phyloP scores from a whole-genome alignment of 352 stramenopile species.

The Elongisporangium senticosum region DNA sequence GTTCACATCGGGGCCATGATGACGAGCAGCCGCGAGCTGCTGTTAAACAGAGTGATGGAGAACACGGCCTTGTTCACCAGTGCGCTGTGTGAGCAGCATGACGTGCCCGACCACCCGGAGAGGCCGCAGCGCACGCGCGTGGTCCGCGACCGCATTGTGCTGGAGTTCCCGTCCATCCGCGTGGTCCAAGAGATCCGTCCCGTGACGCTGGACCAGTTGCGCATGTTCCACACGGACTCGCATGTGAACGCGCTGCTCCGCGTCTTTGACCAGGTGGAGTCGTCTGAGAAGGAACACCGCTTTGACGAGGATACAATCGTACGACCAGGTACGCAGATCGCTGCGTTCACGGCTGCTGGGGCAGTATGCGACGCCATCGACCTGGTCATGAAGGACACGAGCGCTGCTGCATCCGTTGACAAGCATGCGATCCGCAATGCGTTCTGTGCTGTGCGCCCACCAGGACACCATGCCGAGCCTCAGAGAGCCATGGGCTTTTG shows the following conservation, averaged over 20 bases:
- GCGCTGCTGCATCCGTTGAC: neutral
- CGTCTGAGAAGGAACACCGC: slow-evolving; percentile 1
- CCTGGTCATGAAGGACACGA: slow-evolving; percentile 23
- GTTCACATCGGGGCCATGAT: neutral
- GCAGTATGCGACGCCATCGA: slow-evolving; percentile 36
- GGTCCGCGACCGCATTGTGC: slow-evolving; percentile 19
- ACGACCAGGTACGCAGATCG: slow-evolving; percentile 19
- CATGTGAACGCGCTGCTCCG: slow-evolving; percentile 22
- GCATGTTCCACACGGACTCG: slow-evolving; percentile 25
- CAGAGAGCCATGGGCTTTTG: slow-evolving; percentile 74
- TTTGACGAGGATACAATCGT: slow-evolving; percentile 38
- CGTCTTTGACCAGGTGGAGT: slow-evolving; percentile 13
- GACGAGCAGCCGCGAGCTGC: neutral
- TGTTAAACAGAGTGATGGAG: neutral
- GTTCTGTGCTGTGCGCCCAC: slow-evolving; percentile 65
- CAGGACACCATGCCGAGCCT: slow-evolving; percentile 81
- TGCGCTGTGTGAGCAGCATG: slow-evolving; percentile 23
- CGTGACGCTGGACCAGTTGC: slow-evolving; percentile 20
- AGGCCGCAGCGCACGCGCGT: slow-evolving; percentile 17
- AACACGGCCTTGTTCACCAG: slow-evolving; percentile 19
- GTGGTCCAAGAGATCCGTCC: slow-evolving; percentile 15
- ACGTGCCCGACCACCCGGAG: slow-evolving; percentile 23
- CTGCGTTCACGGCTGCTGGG: slow-evolving; percentile 26
- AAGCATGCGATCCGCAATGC: slow-evolving; percentile 17
- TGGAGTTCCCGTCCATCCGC: slow-evolving; percentile 19